Base-by-base conservation (phyloP, 2,329 filamentous ascomycete species). In the Aspergillus brasiliensis region DNA sequence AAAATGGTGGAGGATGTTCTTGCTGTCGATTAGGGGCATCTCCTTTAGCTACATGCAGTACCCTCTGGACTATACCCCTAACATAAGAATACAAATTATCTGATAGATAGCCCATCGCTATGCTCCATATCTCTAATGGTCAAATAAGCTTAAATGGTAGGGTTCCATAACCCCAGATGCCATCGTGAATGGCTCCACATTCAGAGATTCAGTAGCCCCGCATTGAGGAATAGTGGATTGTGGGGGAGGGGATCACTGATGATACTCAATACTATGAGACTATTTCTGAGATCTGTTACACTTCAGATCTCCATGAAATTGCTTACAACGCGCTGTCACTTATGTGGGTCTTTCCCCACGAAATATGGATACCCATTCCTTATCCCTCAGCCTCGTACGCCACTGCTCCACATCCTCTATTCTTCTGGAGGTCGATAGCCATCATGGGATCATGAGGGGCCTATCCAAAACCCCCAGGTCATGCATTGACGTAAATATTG, bases 1-100 rank as follows among this genome's bases (percentile, higher is more conserved):
- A 62, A 59, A 49, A 75, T 76, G 74, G 73, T 75, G 5, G 69
- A 76, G 34, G 69, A 71, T 63, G 69, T 75, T 11, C 55, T 75
- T 51, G 57, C 60, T 49, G 21, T 62, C 11, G 57, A 57, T 34
- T 62, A 57, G 46, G 13, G n/a, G 15, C 15, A 19, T 23, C n/a
- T 19, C 7, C 21, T 3, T 15, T 5, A 4, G 11, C 3, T 13
- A 11, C 5, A 44, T 34, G 8, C 10, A 44, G 5, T 27, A 28
- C 8, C 28, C 3, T 17, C 6, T 15, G 15, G 1, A 13, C 11
- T 11, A 34, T 34, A 13, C 4, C 0, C 5, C 0, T 34, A 11
- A 11, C 31, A 5, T 34, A 15, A 11, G 4, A 15, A 11, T 34
- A 4, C 31, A 5, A 11, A 0, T 3, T 7, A 19, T 11, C 10